Conservation (phyloP, 306 rosid genomes). For the Cicer yamashitae region DNA sequence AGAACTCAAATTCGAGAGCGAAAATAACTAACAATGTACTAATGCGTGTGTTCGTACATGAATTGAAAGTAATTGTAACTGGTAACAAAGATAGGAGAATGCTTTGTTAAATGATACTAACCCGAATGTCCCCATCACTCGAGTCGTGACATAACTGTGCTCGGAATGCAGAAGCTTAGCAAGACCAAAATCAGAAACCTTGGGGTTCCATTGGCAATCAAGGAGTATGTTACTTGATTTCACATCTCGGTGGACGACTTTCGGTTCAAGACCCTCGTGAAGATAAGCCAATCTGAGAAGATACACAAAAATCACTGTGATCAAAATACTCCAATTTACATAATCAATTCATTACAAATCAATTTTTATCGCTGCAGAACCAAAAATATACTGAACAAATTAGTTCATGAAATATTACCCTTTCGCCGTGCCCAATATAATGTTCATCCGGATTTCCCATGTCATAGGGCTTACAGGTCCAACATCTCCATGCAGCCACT, state of each 20-base stretch:
- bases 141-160: slow-evolving; percentile 90
- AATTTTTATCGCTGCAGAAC: too few species aligned
- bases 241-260: slow-evolving; percentile 97
- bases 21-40: not conserved
- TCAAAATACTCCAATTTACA: slow-evolving; percentile 30
- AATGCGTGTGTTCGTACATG: not conserved
- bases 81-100: slow-evolving; percentile 8
- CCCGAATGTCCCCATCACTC: slow-evolving; percentile 99
- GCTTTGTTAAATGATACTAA: slow-evolving; percentile 54
- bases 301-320: slow-evolving; percentile 37
- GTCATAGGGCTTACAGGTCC: slow-evolving; percentile 88
- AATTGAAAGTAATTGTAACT: slow-evolving; percentile 6
- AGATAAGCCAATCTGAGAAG: slow-evolving; percentile 89
- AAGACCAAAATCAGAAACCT: slow-evolving; percentile 98
- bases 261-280: slow-evolving; percentile 99
- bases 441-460: slow-evolving; percentile 89
- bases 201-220: slow-evolving; percentile 89
- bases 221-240: slow-evolving; percentile 92
- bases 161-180: slow-evolving; percentile 93
- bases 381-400: too few species aligned
- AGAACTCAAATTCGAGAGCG: slow-evolving; percentile 17
- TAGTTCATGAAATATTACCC: slow-evolving; percentile 59
- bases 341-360: not conserved
- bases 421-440: slow-evolving; percentile 88
- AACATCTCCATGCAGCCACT: slow-evolving; percentile 96